Percentiles rank a stretch among this genome's conserved stretches.
Evolutionary conservation across 306 rosid genomes (phyloP).

Genomic region (Parietaria judaica): DNA sequence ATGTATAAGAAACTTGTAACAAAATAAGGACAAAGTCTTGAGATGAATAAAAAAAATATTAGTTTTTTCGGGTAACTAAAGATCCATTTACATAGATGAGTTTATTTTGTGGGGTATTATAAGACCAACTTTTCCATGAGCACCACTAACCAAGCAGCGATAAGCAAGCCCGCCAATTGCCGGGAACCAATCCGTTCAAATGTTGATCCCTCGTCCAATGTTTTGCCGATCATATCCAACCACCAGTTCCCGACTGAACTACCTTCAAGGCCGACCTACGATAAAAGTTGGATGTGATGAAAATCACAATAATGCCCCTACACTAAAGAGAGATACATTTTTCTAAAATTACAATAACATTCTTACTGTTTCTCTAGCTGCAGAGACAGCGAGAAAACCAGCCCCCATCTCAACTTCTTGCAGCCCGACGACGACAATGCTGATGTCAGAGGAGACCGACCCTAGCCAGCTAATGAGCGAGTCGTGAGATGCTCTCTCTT

Average conservation of each 20-base stretch:
- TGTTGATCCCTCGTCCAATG: conserved; percentile 76
- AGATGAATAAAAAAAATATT: too few relatives aligned
- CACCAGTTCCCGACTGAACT: conserved; percentile 98
- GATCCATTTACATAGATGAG: too few relatives aligned
- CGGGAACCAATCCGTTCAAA: conserved; percentile 95
- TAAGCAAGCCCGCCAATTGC: conserved; percentile 97
- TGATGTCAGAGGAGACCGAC: conserved; percentile 63
- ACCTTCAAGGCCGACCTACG: conserved; percentile 96
- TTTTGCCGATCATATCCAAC: conserved; percentile 93
- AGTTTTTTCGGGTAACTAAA: too few relatives aligned
- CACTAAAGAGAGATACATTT: too few relatives aligned
- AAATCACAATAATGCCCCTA: neutral
- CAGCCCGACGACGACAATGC: conserved; percentile 88
- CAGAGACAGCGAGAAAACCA: conserved; percentile 97
- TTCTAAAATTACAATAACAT: neutral
- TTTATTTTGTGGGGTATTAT: too few relatives aligned
- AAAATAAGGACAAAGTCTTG: too few relatives aligned
- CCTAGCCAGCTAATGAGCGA: conserved; percentile 89
- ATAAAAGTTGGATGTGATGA: neutral
- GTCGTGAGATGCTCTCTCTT: conserved; percentile 88
- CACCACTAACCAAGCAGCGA: conserved; percentile 74
- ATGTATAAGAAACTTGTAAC: too few relatives aligned
- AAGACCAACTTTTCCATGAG: conserved; percentile 5
- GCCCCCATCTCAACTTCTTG: conserved; percentile 99
- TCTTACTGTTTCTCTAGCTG: conserved; percentile 96